Conservation (phyloP, 2,329 filamentous ascomycete genomes). For the Fusarium sarcochroum region DNA sequence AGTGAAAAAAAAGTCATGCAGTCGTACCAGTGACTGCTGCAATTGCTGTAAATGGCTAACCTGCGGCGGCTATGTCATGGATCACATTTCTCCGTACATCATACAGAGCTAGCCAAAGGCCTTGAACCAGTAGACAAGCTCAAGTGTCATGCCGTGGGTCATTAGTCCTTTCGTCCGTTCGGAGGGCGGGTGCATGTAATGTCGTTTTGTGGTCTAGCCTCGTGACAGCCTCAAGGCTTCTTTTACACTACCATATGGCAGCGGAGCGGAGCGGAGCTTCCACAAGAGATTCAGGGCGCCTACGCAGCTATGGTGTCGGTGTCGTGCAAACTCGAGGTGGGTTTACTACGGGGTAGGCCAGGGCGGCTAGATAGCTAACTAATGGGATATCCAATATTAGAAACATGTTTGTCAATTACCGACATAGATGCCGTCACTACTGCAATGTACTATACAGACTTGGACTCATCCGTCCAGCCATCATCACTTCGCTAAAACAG, state of each 20-base stretch:
- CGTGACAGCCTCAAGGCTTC: neutral
- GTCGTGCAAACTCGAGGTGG: neutral
- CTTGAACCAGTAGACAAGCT: slow-evolving; percentile 6
- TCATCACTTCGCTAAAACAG: neutral
- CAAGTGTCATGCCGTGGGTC: neutral
- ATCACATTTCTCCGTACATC: neutral
- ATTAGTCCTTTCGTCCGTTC: neutral
- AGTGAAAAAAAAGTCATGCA: too few relatives aligned
- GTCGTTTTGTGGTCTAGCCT: slow-evolving; percentile 8
- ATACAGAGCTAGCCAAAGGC: neutral
- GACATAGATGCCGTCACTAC: neutral
- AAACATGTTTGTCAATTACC: slow-evolving; percentile 3
- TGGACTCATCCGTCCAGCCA: neutral
- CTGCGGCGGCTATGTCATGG: neutral
- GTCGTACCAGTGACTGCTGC: neutral
- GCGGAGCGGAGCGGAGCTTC: neutral
- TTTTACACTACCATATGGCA: neutral
- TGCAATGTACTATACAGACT: neutral
- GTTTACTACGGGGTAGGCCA: slow-evolving; percentile 15
- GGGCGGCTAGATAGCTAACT: slow-evolving; percentile 15
- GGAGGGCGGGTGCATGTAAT: neutral
- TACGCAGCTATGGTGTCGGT: too few relatives aligned
- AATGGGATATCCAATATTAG: slow-evolving; percentile 2
- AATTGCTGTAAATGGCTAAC: neutral
- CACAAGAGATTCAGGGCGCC: neutral